Percentiles rank a stretch among this genome's conserved stretches.
Evolutionary conservation across 2,329 filamentous ascomycete species (phyloP).

Genomic region (Drechslerella coelobrocha): DNA sequence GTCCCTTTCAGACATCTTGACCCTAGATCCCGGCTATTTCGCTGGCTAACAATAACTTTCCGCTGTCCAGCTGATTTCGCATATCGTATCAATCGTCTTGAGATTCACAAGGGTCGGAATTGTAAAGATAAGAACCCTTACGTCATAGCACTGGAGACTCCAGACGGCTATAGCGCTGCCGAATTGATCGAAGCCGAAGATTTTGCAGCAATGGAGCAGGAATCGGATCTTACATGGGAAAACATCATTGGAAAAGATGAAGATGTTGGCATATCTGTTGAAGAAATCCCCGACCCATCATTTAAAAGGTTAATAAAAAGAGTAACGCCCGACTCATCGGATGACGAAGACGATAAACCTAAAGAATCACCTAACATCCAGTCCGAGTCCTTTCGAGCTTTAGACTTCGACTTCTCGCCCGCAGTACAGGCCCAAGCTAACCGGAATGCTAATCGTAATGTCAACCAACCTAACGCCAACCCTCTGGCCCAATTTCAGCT

Average conservation of each 20-base stretch:
- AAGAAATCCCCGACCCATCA: too few relatives aligned
- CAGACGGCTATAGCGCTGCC: constrained; percentile 4
- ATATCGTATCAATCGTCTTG: constrained; percentile 18
- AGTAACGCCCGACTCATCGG: not conserved
- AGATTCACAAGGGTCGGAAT: constrained; percentile 29
- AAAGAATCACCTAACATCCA: too few relatives aligned
- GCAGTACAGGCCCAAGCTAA: too few relatives aligned
- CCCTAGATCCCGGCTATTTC: not conserved
- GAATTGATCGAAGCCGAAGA: constrained; percentile 10
- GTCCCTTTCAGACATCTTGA: too few relatives aligned
- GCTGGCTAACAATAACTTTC: not conserved
- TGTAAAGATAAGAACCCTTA: constrained; percentile 28
- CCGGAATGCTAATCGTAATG: too few relatives aligned
- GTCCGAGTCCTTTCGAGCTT: too few relatives aligned
- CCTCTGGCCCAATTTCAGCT: not conserved
- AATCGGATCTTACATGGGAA: too few relatives aligned
- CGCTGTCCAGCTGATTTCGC: constrained; percentile 4
- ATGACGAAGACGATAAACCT: too few relatives aligned
- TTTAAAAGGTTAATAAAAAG: constrained; percentile 19
- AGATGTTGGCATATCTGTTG: too few relatives aligned
- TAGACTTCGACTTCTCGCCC: too few relatives aligned
- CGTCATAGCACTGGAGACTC: constrained; percentile 17
- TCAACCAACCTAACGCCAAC: too few relatives aligned
- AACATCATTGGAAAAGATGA: too few relatives aligned
- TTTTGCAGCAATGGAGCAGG: not conserved